Percentiles rank a stretch among this genome's conserved stretches.
Evolutionary conservation across 176 grass and related monocot species (phyloP).

Genomic region (Tuctoria greenei): DNA sequence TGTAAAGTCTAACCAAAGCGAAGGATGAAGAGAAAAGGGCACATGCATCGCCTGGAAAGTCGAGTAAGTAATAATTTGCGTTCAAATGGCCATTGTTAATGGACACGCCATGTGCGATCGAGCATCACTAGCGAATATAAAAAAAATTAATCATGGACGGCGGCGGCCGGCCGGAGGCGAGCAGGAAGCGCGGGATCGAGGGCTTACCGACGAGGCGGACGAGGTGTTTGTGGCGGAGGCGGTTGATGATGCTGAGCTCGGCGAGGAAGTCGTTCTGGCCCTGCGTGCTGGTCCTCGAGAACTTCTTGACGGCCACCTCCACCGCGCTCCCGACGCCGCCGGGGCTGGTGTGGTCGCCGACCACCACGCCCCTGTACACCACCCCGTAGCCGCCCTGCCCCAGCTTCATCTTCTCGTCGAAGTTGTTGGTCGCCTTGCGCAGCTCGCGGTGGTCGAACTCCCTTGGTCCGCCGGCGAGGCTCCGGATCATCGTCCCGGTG

Average conservation of each 20-base stretch:
- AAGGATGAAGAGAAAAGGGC: slow-evolving; percentile 8
- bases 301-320: slow-evolving; percentile 87
- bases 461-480: slow-evolving; percentile 67
- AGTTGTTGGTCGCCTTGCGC: slow-evolving; percentile 75
- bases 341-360: slow-evolving; percentile 50
- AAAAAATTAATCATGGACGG: background rate
- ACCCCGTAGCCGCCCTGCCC: slow-evolving; percentile 86
- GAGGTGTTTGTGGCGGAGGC: slow-evolving; percentile 88
- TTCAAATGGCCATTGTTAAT: slow-evolving; percentile 35
- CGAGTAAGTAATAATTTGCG: background rate
- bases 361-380: slow-evolving; percentile 66
- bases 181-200: background rate
- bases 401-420: slow-evolving; percentile 84
- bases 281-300: slow-evolving; percentile 69
- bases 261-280: slow-evolving; percentile 80
- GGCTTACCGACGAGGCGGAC: slow-evolving; percentile 72
- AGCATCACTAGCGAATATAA: background rate
- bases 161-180: slow-evolving; percentile 9
- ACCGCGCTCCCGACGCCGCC: slow-evolving; percentile 32
- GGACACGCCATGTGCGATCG: slow-evolving; percentile 44
- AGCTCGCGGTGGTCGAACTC: slow-evolving; percentile 86
- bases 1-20: slow-evolving; percentile 26
- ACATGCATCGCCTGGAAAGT: slow-evolving; percentile 42
- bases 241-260: slow-evolving; percentile 94
- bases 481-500: slow-evolving; percentile 54